Evolutionary conservation across 768 basidiomycete genomes (phyloP).

Genomic region (Pulveroboletus frians): DNA sequence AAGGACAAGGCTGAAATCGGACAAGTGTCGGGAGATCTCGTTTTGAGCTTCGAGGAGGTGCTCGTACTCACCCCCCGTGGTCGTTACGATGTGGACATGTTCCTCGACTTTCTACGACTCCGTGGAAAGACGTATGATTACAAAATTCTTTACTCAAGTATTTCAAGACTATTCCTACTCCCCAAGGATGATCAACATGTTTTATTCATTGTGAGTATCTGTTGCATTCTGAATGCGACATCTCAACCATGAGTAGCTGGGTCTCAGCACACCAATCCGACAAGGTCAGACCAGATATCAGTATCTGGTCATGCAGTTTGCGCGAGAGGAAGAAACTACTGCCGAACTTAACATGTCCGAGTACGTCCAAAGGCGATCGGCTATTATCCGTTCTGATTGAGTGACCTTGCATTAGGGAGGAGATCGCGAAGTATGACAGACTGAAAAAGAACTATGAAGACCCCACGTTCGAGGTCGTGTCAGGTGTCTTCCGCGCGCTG

Average conservation of each 20-base stretch:
- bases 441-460: conserved; percentile 93
- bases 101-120: conserved; percentile 85
- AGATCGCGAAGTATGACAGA: conserved; percentile 71
- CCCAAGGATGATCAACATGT: conserved; percentile 97
- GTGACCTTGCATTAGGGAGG: conserved; percentile 47
- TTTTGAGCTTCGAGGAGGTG: conserved; percentile 93
- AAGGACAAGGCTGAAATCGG: conserved; percentile 96
- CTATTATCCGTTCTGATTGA: background rate
- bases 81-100: conserved; percentile 97
- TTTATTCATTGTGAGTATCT: conserved; percentile 75
- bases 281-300: conserved; percentile 98
- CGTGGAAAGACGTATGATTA: conserved; percentile 99
- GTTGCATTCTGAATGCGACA: background rate
- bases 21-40: conserved; percentile 84
- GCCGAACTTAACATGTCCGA: conserved; percentile 91
- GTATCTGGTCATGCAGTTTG: conserved; percentile 97
- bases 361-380: conserved; percentile 41
- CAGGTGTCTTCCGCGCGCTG: conserved; percentile 86
- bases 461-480: conserved; percentile 93
- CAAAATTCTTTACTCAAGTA: conserved; percentile 87
- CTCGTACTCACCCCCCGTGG: conserved; percentile 94
- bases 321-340: conserved; percentile 94
- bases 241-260: conserved; percentile 51
- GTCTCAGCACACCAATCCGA: conserved; percentile 87
- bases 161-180: conserved; percentile 84